Evolutionary conservation across 2,329 filamentous ascomycete genomes (phyloP).

Genomic region (Cytospora mali): DNA sequence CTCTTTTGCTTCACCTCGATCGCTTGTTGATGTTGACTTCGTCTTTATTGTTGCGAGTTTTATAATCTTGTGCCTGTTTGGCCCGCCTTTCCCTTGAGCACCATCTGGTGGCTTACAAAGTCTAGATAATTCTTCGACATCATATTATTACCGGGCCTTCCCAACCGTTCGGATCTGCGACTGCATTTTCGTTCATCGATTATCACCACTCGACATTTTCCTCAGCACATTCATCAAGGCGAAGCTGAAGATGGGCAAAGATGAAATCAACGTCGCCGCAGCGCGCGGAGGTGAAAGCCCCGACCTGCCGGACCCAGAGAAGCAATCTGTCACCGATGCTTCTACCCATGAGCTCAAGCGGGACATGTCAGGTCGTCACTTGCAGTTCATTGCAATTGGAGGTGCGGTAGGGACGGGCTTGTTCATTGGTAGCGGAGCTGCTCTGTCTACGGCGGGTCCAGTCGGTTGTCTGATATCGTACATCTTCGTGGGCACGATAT

Average conservation of each 20-base stretch:
- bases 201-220: not conserved
- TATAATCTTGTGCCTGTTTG: not conserved
- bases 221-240: not conserved
- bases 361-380: slow-evolving; percentile 40
- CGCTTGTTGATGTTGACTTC: not conserved
- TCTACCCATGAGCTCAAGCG: slow-evolving; percentile 27
- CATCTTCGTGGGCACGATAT: slow-evolving; percentile 68
- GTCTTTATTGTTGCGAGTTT: not conserved
- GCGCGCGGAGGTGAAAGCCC: slow-evolving; percentile 23
- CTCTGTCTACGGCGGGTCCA: slow-evolving; percentile 65
- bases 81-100: not conserved
- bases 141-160: not conserved
- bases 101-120: not conserved
- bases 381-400: slow-evolving; percentile 55
- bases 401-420: slow-evolving; percentile 74
- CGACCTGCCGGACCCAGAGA: slow-evolving; percentile 26
- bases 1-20: not conserved
- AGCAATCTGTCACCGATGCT: slow-evolving; percentile 23
- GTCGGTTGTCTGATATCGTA: slow-evolving; percentile 69
- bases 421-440: slow-evolving; percentile 68
- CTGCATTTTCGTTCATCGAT: not conserved
- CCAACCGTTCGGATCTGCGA: not conserved
- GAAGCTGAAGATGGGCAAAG: slow-evolving; percentile 19
- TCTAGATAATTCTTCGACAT: not conserved
- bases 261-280: slow-evolving; percentile 17